phyloP scores from a whole-genome alignment of 2,329 filamentous ascomycete species.

The Verticillium alfalfae region DNA sequence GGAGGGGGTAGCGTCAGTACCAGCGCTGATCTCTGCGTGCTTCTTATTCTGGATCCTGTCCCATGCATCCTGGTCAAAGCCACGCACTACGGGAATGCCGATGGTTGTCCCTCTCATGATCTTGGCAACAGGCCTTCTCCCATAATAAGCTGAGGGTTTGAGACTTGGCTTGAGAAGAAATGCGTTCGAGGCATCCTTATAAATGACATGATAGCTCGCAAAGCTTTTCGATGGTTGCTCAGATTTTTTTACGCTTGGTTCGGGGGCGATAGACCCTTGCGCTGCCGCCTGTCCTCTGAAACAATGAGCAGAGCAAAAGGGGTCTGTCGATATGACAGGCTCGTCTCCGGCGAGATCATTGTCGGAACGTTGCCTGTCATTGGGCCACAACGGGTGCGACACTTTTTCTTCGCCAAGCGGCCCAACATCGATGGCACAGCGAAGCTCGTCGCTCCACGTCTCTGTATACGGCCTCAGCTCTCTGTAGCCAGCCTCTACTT shows the following conservation, averaged over 20 bases:
- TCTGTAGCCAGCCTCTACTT: conserved; percentile 83
- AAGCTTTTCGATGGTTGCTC: conserved; percentile 52
- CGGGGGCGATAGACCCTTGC: conserved; percentile 39
- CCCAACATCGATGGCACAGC: conserved; percentile 85
- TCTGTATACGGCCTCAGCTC: conserved; percentile 84
- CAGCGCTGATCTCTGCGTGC: conserved; percentile 8
- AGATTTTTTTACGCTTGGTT: conserved; percentile 23
- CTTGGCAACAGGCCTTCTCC: conserved; percentile 72
- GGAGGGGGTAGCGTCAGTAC: conserved; percentile 4
- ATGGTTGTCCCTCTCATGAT: conserved; percentile 79
- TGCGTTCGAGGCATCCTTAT: conserved; percentile 69
- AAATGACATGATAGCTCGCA: conserved; percentile 76
- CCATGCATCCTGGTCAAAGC: conserved; percentile 78
- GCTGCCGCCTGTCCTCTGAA: conserved; percentile 54
- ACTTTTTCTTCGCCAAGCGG: conserved; percentile 89
- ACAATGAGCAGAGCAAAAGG: conserved; percentile 55
- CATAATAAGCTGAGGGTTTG: conserved; percentile 79
- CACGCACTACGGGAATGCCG: conserved; percentile 81
- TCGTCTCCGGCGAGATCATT: conserved; percentile 17
- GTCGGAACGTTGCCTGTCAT: conserved; percentile 21
- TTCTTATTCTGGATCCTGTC: conserved; percentile 58
- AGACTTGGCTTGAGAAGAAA: conserved; percentile 83
- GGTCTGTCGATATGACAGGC: conserved; percentile 43
- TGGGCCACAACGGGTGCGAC: conserved; percentile 75
- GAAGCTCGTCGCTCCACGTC: conserved; percentile 87